phyloP scores from a whole-genome alignment of 768 basidiomycete species.

The Hypholoma sublateritium region DNA sequence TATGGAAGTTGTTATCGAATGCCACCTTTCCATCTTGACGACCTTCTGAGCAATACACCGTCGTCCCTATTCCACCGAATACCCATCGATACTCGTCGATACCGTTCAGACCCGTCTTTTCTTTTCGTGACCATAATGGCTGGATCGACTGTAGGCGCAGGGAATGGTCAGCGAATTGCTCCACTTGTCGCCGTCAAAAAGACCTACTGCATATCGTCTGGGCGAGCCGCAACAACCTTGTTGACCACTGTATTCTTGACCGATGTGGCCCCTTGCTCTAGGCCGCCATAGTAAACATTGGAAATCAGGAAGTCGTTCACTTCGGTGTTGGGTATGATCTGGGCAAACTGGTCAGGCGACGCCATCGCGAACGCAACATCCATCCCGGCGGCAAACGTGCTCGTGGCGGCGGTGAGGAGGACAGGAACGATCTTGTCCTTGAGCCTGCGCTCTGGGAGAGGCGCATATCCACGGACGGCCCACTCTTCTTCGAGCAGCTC shows the following conservation, averaged over 20 bases:
- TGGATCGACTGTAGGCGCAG: too few relatives aligned
- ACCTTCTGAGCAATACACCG: too few relatives aligned
- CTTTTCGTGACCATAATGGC: too few relatives aligned
- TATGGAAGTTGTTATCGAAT: too few relatives aligned
- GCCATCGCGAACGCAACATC: slow-evolving; percentile 1
- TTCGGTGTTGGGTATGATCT: neutral
- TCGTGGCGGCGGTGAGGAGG: slow-evolving; percentile 1
- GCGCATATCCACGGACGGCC: neutral
- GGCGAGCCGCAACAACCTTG: neutral
- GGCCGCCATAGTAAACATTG: neutral
- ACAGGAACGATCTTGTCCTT: slow-evolving; percentile 8
- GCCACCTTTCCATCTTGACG: too few relatives aligned
- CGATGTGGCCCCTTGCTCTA: neutral
- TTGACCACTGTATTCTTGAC: neutral
- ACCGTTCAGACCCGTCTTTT: too few relatives aligned
- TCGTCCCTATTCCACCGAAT: too few relatives aligned
- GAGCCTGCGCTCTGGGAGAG: neutral
- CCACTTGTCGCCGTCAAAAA: neutral
- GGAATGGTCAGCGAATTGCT: neutral
- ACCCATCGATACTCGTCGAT: too few relatives aligned
- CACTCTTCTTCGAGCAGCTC: slow-evolving; percentile 5
- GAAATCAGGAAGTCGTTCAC: neutral
- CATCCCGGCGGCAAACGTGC: slow-evolving; percentile 1
- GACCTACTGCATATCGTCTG: neutral
- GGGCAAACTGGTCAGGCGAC: slow-evolving; percentile 3